Evolutionary conservation across 345 rosid genomes (phyloP), one percentile per base, ranked within the genome.

Genomic region (Gossypium thurberi): DNA sequence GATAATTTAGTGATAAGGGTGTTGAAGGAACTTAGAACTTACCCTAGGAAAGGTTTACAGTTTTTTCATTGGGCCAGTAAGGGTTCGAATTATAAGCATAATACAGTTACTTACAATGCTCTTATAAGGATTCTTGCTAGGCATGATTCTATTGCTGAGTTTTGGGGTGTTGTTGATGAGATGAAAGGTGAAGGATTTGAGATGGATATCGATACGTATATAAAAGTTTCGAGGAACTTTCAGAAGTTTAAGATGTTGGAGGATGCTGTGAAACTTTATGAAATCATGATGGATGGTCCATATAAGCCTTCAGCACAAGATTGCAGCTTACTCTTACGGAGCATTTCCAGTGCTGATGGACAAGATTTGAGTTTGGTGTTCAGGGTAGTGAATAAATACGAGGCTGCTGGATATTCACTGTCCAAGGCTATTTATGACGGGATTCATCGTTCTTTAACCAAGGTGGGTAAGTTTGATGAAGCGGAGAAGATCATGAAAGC

Each of bases 221-320:
- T 87, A 43, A 91, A 91, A 83, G 82, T 94, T 76, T 81, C 89
- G 0, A 89, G 98, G 74, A 86, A 89, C 65, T 90, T 94, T 80
- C 93, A 91, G 79, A 94, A 91, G 74, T 75, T 0, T 56, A 89
- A 79, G 79, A 82, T 90, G 92, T 79, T 83, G 83, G 78, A 78
- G 20, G 94, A 87, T 47, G 91, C 93, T 0, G 98, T 94, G 40
- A 87, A 84, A 88, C 86, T 94, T 66, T 91, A 85, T 67, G 97
- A 91, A 79, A 77, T 84, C 75, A 90, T 91, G 98, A 94, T 90
- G 94, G 96, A 91, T 80, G 81, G 97, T 52, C 96, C 86, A 0
- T 91, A 80, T 80, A 87, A 86, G 85, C 98, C 96, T 66, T 84
- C 91, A 0, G 70, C 75, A 79, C 89, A 90, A 74, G 89, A 89